Percentiles rank a stretch among this genome's conserved stretches.
Conservation (phyloP, 202 grass and related monocot species). For the Setaria italica region DNA sequence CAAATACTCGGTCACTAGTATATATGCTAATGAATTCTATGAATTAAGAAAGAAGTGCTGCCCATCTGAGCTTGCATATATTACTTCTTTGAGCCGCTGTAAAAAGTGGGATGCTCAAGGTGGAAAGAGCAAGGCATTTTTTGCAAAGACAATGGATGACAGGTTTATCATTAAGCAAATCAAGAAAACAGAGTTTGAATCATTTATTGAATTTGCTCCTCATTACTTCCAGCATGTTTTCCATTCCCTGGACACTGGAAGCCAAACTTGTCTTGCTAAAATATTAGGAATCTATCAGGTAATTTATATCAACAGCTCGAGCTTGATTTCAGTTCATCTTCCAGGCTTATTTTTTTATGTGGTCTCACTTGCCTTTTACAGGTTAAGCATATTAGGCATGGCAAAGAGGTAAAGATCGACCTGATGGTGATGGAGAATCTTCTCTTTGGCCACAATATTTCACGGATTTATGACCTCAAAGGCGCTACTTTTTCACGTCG, state of each 20-base stretch:
- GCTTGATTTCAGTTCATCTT: neutral
- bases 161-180: slow-evolving; percentile 99
- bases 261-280: slow-evolving; percentile 94
- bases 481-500: slow-evolving; percentile 71
- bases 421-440: slow-evolving; percentile 99
- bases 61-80: slow-evolving; percentile 88
- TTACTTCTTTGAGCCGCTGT: slow-evolving; percentile 86
- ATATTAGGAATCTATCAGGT: slow-evolving; percentile 99
- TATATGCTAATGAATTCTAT: slow-evolving; percentile 78
- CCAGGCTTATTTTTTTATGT: slow-evolving; percentile 29
- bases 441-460: slow-evolving; percentile 85
- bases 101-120: slow-evolving; percentile 99
- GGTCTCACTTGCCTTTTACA: slow-evolving; percentile 45
- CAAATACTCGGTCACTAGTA: slow-evolving; percentile 76
- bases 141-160: slow-evolving; percentile 94
- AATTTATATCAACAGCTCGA: slow-evolving; percentile 35
- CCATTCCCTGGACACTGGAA: slow-evolving; percentile 81
- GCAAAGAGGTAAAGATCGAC: slow-evolving; percentile 85
- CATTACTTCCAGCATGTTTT: slow-evolving; percentile 90
- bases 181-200: slow-evolving; percentile 94
- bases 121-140: slow-evolving; percentile 92
- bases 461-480: slow-evolving; percentile 92
- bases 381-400: slow-evolving; percentile 83
- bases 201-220: slow-evolving; percentile 86
- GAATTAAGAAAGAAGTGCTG: slow-evolving; percentile 87